These are phyloP conservation scores for Salix dunnii DNA, from an alignment of 345 rosid species.

Conservation along the genomic window DNA sequence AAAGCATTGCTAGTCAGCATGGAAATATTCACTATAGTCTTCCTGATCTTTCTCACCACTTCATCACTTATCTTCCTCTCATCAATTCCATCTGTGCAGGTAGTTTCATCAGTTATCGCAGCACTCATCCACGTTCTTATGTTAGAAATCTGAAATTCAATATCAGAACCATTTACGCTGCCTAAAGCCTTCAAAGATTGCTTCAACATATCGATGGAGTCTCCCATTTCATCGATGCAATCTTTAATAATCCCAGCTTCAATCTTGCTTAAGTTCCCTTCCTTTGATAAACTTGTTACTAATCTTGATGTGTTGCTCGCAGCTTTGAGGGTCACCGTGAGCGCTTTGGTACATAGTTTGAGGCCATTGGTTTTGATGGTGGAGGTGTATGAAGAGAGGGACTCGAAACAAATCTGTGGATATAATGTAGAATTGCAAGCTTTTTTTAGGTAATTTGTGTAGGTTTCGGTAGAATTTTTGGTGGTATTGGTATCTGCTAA, in stretches of 20 bases:
- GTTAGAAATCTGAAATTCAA: slow-evolving; percentile 33
- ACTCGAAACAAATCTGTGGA: slow-evolving; percentile 50
- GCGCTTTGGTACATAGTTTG: slow-evolving; percentile 53
- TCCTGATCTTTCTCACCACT: slow-evolving; percentile 42
- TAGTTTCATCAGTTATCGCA: slow-evolving; percentile 57
- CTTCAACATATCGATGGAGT: slow-evolving; percentile 47
- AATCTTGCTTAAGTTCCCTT: slow-evolving; percentile 19
- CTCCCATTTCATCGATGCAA: slow-evolving; percentile 43
- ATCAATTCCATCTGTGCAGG: slow-evolving; percentile 70
- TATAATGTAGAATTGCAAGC: slow-evolving; percentile 54
- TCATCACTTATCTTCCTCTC: slow-evolving; percentile 38
- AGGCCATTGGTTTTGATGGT: slow-evolving; percentile 46
- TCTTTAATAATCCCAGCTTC: slow-evolving; percentile 46
- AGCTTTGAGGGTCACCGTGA: slow-evolving; percentile 40
- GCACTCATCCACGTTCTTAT: slow-evolving; percentile 66
- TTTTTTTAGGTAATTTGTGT: slow-evolving; percentile 43
- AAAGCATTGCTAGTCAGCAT: slow-evolving; percentile 62
- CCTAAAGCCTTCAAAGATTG: slow-evolving; percentile 41
- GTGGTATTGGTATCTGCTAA: slow-evolving; percentile 28
- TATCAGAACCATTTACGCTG: neutral
- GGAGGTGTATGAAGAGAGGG: slow-evolving; percentile 48
- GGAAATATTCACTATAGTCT: slow-evolving; percentile 36
- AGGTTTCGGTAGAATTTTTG: slow-evolving; percentile 12
- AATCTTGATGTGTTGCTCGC: slow-evolving; percentile 29
- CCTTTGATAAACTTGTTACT: slow-evolving; percentile 25